Evolutionary conservation across 495 filamentous ascomycete genomes (phyloP).

Genomic region (Letharia columbiana): DNA sequence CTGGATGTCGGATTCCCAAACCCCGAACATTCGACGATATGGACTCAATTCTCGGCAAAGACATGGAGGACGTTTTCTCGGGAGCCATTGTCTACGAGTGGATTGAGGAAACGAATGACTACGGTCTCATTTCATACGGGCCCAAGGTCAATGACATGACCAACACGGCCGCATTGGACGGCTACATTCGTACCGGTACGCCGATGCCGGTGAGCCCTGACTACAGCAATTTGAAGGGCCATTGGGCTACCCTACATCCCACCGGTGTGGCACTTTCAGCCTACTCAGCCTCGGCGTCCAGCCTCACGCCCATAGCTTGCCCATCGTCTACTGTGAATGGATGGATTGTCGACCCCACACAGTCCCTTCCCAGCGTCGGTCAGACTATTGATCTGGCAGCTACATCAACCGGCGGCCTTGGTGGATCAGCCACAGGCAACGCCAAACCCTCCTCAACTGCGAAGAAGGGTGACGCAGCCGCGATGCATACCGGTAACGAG

Average conservation of each 20-base stretch:
- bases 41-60: constrained; percentile 58
- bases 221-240: constrained; percentile 64
- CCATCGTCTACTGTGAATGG: constrained; percentile 58
- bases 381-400: constrained; percentile 34
- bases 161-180: constrained; percentile 47
- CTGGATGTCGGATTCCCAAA: constrained; percentile 58
- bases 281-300: constrained; percentile 55
- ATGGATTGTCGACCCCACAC: constrained; percentile 64
- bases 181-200: constrained; percentile 60
- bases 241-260: constrained; percentile 67
- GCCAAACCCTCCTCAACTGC: constrained; percentile 9
- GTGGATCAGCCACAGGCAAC: background rate
- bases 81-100: constrained; percentile 85
- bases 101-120: constrained; percentile 79
- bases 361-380: constrained; percentile 60
- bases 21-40: constrained; percentile 75
- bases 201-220: constrained; percentile 69
- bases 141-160: constrained; percentile 39
- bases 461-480: constrained; percentile 18
- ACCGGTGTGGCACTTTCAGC: constrained; percentile 53
- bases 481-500: constrained; percentile 32
- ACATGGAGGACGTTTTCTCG: constrained; percentile 71
- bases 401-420: constrained; percentile 22
- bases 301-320: constrained; percentile 50
- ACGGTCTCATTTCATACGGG: constrained; percentile 77